Percentiles rank a stretch among this genome's conserved stretches.
Evolutionary conservation across 1,284 basidiomycete species (phyloP).

Genomic region (Sphaerobolus stellatus): DNA sequence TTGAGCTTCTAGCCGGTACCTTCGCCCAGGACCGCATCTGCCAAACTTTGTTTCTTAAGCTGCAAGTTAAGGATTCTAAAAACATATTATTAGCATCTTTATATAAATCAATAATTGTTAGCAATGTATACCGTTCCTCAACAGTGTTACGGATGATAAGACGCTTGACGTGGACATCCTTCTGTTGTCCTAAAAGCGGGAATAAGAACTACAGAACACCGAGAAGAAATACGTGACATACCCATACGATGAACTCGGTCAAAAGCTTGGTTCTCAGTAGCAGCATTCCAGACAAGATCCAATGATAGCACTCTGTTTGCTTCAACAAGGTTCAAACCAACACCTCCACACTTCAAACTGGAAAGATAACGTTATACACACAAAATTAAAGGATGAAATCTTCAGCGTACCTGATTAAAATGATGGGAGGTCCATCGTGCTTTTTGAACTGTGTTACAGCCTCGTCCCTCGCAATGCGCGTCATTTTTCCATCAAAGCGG

Average conservation of each 20-base stretch:
- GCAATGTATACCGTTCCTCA: conserved; percentile 57
- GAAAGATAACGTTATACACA: background rate
- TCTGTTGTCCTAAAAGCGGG: conserved; percentile 54
- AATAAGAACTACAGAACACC: conserved; percentile 2
- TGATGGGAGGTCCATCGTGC: conserved; percentile 54
- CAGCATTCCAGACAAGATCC: conserved; percentile 72
- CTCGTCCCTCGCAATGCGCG: conserved; percentile 47
- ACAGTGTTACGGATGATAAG: conserved; percentile 64
- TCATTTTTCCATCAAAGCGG: conserved; percentile 67
- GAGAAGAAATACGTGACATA: conserved; percentile 15
- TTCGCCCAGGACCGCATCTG: conserved; percentile 67
- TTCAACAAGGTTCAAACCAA: conserved; percentile 64
- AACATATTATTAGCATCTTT: background rate
- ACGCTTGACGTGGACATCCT: conserved; percentile 66
- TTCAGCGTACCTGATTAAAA: conserved; percentile 55
- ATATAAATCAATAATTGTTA: background rate
- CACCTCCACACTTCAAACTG: conserved; percentile 67
- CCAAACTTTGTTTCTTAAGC: conserved; percentile 63
- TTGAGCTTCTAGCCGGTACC: conserved; percentile 49
- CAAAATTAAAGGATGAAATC: background rate
- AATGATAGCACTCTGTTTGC: conserved; percentile 70
- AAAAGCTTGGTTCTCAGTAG: conserved; percentile 66
- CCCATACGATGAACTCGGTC: conserved; percentile 64
- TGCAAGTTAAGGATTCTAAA: conserved; percentile 61
- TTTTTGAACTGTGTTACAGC: conserved; percentile 52